Conservation (phyloP, 2,329 filamentous ascomycete genomes). For the Bipolaris zeicola region DNA sequence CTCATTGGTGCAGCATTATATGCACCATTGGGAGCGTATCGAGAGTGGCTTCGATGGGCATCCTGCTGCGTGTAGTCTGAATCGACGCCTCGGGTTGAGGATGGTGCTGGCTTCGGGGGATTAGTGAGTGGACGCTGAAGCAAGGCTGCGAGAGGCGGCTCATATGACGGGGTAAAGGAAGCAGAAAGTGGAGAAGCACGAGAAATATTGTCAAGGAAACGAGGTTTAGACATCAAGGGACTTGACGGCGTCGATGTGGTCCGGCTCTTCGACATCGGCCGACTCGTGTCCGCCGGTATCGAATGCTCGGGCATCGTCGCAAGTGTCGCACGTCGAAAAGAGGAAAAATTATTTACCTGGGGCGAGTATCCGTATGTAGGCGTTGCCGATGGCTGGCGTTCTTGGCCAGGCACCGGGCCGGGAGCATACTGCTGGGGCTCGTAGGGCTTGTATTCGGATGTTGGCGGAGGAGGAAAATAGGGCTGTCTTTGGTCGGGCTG, state of each 20-base stretch:
- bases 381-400: conserved; percentile 31
- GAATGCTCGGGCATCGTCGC: conserved; percentile 29
- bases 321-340: conserved; percentile 37
- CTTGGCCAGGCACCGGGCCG: conserved; percentile 17
- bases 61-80: conserved; percentile 13
- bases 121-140: conserved; percentile 42
- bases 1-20: conserved; percentile 27
- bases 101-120: conserved; percentile 34
- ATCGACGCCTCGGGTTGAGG: conserved; percentile 6
- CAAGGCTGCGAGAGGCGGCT: conserved; percentile 44
- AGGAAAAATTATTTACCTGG: conserved; percentile 46
- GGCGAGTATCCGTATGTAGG: conserved; percentile 38
- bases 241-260: conserved; percentile 24
- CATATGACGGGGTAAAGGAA: conserved; percentile 42
- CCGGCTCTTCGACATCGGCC: conserved; percentile 31
- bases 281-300: conserved; percentile 27
- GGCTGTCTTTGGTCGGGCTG: conserved; percentile 33
- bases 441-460: conserved; percentile 44
- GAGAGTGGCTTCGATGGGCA: conserved; percentile 26
- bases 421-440: conserved; percentile 44
- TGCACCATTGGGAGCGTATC: conserved; percentile 41
- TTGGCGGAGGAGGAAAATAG: conserved; percentile 43
- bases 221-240: conserved; percentile 24
- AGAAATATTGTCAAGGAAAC: conserved; percentile 28
- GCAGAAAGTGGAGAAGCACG: conserved; percentile 38